These are phyloP conservation scores for Claviceps monticola DNA, from an alignment of 2,329 filamentous ascomycete species.

Conservation along the genomic window DNA sequence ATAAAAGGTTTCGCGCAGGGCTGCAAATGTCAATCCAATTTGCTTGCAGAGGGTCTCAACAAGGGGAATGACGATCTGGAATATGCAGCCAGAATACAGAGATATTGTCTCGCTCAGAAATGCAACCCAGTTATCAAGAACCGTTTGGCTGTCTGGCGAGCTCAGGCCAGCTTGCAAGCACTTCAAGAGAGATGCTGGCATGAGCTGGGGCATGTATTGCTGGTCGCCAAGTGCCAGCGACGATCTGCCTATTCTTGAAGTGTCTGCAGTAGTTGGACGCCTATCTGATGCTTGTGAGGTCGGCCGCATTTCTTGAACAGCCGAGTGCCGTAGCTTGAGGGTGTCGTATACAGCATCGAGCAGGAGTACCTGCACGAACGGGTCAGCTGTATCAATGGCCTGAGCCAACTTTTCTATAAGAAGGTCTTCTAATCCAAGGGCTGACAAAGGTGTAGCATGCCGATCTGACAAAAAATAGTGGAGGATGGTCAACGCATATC, in stretches of 20 bases:
- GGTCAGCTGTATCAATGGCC: slow-evolving; percentile 47
- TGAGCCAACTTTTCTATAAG: slow-evolving; percentile 55
- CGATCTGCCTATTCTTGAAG: slow-evolving; percentile 23
- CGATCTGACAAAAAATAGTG: slow-evolving; percentile 55
- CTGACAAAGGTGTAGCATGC: slow-evolving; percentile 42
- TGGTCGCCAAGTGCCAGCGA: slow-evolving; percentile 22
- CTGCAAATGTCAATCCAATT: slow-evolving; percentile 57
- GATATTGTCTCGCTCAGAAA: slow-evolving; percentile 76
- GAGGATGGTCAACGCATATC: slow-evolving; percentile 54
- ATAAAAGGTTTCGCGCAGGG: slow-evolving; percentile 52
- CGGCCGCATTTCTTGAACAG: slow-evolving; percentile 23
- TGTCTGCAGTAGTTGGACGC: slow-evolving; percentile 27
- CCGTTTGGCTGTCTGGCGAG: slow-evolving; percentile 55
- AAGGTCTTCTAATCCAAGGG: slow-evolving; percentile 54
- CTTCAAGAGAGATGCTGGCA: slow-evolving; percentile 61
- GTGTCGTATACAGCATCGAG: slow-evolving; percentile 66
- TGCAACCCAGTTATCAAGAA: slow-evolving; percentile 82
- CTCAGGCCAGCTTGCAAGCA: slow-evolving; percentile 74
- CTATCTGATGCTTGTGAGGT: slow-evolving; percentile 34
- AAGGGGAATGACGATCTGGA: slow-evolving; percentile 78
- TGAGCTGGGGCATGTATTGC: slow-evolving; percentile 23
- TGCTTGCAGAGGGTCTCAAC: slow-evolving; percentile 81
- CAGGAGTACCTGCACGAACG: slow-evolving; percentile 61
- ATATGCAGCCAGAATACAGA: slow-evolving; percentile 70
- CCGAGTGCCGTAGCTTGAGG: slow-evolving; percentile 48